Conservation (phyloP, 768 basidiomycete species). For the Trametes elegans region DNA sequence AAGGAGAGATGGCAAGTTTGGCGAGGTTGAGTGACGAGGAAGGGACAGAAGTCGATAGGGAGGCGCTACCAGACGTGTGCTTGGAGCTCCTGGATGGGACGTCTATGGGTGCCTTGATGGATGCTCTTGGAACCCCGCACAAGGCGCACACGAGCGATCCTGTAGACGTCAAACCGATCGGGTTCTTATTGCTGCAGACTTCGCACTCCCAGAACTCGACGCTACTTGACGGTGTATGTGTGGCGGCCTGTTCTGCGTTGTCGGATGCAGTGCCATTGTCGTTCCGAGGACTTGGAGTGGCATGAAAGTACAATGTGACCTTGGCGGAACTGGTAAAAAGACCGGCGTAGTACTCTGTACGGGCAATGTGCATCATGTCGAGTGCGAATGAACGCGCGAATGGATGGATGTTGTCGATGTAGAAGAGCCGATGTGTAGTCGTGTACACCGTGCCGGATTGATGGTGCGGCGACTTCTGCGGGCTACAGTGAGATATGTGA, state of each 20-base stretch:
- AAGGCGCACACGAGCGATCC: constrained; percentile 70
- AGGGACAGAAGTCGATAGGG: constrained; percentile 41
- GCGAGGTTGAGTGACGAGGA: constrained; percentile 33
- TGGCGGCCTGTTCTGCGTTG: not conserved
- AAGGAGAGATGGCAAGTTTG: constrained; percentile 24
- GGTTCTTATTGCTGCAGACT: constrained; percentile 85
- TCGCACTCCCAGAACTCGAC: constrained; percentile 78
- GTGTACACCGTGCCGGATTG: constrained; percentile 71
- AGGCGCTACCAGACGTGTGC: constrained; percentile 26
- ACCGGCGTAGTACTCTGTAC: constrained; percentile 88
- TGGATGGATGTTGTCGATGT: constrained; percentile 55
- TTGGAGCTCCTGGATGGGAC: constrained; percentile 19
- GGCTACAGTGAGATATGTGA: constrained; percentile 45
- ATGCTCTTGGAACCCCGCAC: constrained; percentile 72
- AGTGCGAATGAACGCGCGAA: constrained; percentile 63
- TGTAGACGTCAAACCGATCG: constrained; percentile 68
- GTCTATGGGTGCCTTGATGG: constrained; percentile 24
- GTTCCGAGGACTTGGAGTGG: constrained; percentile 14
- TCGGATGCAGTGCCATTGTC: not conserved
- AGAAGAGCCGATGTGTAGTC: constrained; percentile 85
- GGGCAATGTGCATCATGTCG: constrained; percentile 59
- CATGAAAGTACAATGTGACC: constrained; percentile 69
- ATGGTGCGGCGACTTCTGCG: constrained; percentile 78
- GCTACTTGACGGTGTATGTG: constrained; percentile 18
- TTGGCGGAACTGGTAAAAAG: constrained; percentile 89